A percentile compares a stretch with the other conserved stretches of the same genome.
Conservation (phyloP, 768 basidiomycete species). For the Lactarius indigo region DNA sequence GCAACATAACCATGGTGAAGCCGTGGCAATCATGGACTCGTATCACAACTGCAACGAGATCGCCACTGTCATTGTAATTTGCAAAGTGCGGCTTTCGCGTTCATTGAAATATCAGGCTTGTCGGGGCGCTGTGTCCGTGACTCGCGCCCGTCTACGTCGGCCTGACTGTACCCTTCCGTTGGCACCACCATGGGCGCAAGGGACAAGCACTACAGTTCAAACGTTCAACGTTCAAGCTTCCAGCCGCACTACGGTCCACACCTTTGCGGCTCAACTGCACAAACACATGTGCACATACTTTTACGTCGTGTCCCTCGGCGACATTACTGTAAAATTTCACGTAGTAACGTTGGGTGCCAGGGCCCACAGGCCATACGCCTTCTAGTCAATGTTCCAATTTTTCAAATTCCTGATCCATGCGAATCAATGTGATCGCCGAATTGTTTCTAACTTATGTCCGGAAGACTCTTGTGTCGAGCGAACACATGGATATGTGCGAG, state of each 20-base stretch:
- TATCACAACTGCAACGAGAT: background rate
- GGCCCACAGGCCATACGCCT: background rate
- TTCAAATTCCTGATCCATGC: background rate
- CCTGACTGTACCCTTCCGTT: too few relatives aligned
- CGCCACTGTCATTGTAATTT: too few relatives aligned
- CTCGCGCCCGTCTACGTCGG: too few relatives aligned
- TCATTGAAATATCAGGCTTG: too few relatives aligned
- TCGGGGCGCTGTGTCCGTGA: too few relatives aligned
- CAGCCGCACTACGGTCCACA: background rate
- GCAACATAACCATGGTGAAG: background rate
- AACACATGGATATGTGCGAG: constrained; percentile 89
- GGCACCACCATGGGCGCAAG: too few relatives aligned
- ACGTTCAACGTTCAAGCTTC: background rate
- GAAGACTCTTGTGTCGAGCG: constrained; percentile 49
- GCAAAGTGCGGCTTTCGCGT: too few relatives aligned
- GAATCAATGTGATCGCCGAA: background rate
- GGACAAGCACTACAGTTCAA: background rate
- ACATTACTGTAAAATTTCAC: background rate
- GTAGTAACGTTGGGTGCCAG: background rate
- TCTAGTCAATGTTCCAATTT: background rate
- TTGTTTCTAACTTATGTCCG: background rate
- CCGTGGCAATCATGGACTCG: background rate
- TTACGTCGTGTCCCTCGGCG: background rate
- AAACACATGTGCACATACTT: background rate
- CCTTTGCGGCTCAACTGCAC: background rate